Evolutionary conservation across 345 rosid species (phyloP).

Genomic region (Rubroshorea leprosula): DNA sequence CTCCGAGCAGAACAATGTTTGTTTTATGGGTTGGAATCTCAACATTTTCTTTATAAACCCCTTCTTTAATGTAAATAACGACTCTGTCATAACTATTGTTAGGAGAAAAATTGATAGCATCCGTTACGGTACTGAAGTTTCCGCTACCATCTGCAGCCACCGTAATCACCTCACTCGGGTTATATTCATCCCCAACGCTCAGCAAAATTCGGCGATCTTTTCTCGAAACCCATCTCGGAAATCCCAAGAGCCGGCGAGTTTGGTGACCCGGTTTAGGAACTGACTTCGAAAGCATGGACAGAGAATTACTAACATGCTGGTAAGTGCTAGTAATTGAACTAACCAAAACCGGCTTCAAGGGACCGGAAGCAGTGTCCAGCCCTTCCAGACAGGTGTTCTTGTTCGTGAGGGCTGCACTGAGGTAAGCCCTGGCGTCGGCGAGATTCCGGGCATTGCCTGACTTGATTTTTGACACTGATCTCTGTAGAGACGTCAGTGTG

Average conservation of each 20-base stretch:
- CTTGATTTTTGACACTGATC: slow-evolving; percentile 40
- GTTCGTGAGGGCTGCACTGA: slow-evolving; percentile 80
- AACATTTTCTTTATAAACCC: slow-evolving; percentile 61
- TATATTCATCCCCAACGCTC: slow-evolving; percentile 41
- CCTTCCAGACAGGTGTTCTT: slow-evolving; percentile 87
- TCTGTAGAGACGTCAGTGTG: slow-evolving; percentile 42
- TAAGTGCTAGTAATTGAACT: slow-evolving; percentile 44
- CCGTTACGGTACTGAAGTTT: slow-evolving; percentile 62
- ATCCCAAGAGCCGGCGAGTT: slow-evolving; percentile 45
- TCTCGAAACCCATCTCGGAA: slow-evolving; percentile 51
- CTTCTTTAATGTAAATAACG: slow-evolving; percentile 54
- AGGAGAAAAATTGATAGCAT: slow-evolving; percentile 72
- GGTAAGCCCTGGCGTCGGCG: slow-evolving; percentile 55
- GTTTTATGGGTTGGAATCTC: slow-evolving; percentile 63
- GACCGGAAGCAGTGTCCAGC: slow-evolving; percentile 64
- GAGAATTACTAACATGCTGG: slow-evolving; percentile 72
- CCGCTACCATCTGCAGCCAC: slow-evolving; percentile 83
- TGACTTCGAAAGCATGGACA: slow-evolving; percentile 49
- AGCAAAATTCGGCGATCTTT: slow-evolving; percentile 48
- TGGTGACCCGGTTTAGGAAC: slow-evolving; percentile 12
- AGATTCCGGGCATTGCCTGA: slow-evolving; percentile 32
- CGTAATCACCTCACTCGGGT: slow-evolving; percentile 43
- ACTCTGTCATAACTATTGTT: slow-evolving; percentile 51
- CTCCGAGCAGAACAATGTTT: slow-evolving; percentile 69
- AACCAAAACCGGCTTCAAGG: slow-evolving; percentile 44